Conservation (phyloP, 73 alveolate genomes). For the Tetrahymena thermophila region DNA sequence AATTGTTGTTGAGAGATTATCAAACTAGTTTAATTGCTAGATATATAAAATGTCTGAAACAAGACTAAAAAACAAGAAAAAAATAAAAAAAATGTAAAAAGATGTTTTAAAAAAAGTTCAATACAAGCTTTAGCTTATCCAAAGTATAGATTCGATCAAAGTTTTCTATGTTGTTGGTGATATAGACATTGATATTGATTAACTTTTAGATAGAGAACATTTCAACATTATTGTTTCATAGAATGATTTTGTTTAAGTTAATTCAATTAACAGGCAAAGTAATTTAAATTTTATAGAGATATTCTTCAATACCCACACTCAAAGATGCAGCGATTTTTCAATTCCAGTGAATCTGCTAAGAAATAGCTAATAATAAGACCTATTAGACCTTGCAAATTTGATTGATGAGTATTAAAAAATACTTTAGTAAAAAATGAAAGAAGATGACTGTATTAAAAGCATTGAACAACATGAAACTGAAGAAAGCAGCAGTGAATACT, state of each 20-base stretch:
- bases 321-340: not conserved
- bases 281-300: not conserved
- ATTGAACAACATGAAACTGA: too few relatives aligned
- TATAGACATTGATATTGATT: not conserved
- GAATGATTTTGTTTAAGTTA: too few relatives aligned
- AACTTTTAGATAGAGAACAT: not conserved
- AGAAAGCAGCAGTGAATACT: too few relatives aligned
- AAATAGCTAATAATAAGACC: not conserved
- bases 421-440: too few relatives aligned
- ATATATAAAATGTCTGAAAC: too few relatives aligned
- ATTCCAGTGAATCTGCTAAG: not conserved
- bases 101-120: not conserved
- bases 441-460: not conserved
- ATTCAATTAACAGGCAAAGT: not conserved
- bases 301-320: not conserved
- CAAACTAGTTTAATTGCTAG: too few relatives aligned
- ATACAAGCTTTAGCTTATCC: too few relatives aligned
- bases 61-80: too few relatives aligned
- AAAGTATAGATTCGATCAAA: not conserved
- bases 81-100: too few relatives aligned
- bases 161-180: not conserved
- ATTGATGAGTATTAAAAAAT: not conserved
- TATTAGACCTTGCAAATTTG: not conserved
- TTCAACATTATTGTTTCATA: not conserved
- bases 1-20: too few relatives aligned